These are phyloP conservation scores for Wilhelminamyces savonicus DNA, from an alignment of 805 yeast genomes.

Conservation along the genomic window DNA sequence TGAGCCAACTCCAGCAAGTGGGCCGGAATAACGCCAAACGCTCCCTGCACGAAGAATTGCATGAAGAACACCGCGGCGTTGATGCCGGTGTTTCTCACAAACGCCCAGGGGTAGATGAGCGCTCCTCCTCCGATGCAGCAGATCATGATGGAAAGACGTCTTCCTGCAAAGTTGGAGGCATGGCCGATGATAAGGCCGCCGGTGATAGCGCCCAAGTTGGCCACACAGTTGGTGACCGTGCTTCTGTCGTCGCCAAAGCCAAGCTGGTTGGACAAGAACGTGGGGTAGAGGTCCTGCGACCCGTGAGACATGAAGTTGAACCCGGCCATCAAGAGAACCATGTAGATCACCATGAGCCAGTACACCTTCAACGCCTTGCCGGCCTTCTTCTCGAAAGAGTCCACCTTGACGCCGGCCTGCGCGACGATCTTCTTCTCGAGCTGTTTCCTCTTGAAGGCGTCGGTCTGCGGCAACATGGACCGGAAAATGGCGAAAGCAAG, in stretches of 20 bases:
- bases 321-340: conserved; percentile 49
- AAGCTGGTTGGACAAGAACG: conserved; percentile 51
- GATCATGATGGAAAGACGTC: conserved; percentile 49
- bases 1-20: conserved; percentile 58
- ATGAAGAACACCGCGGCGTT: conserved; percentile 57
- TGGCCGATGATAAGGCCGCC: conserved; percentile 65
- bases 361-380: conserved; percentile 11
- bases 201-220: conserved; percentile 59
- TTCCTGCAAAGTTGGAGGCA: conserved; percentile 49
- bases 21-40: conserved; percentile 63
- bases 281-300: conserved; percentile 68
- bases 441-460: conserved; percentile 3
- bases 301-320: conserved; percentile 72
- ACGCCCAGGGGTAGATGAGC: conserved; percentile 51
- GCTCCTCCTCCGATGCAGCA: conserved; percentile 53
- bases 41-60: conserved; percentile 62
- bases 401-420: conserved; percentile 4
- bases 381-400: conserved; percentile 4
- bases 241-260: conserved; percentile 37
- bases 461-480: conserved; percentile 5
- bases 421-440: conserved; percentile 1
- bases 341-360: conserved; percentile 28
- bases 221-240: conserved; percentile 57
- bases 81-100: conserved; percentile 29
- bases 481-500: conserved; percentile 2